Percentiles rank a stretch among this genome's conserved stretches.
These are phyloP conservation scores for Chlorella sorokiniana DNA, from an alignment of 139 green algal species.

Conservation along the genomic window DNA sequence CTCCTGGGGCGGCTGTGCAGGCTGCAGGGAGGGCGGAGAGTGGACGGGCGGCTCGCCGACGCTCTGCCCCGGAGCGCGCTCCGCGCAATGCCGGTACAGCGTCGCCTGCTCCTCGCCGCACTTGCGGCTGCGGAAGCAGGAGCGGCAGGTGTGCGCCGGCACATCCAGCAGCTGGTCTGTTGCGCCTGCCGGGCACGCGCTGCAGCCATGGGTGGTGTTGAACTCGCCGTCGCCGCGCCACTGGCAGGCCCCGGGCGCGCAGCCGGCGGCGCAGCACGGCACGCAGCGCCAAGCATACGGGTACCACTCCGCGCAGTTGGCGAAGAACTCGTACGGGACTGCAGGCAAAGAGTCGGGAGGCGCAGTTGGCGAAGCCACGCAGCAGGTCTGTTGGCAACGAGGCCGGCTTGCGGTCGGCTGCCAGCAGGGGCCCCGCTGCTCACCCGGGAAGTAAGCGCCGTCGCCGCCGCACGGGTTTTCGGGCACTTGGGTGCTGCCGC, in stretches of 20 bases:
- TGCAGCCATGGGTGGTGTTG: neutral
- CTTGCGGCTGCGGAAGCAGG: neutral
- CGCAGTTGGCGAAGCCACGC: too few species aligned
- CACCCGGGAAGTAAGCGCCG: neutral
- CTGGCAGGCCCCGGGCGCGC: neutral
- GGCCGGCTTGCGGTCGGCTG: too few species aligned
- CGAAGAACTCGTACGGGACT: neutral
- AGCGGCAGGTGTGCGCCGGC: neutral
- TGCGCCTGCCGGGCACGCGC: neutral
- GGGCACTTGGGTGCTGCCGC: neutral
- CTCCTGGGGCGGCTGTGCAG: too few species aligned
- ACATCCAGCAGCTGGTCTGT: neutral
- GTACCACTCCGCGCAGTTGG: conserved; percentile 11
- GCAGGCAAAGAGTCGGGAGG: neutral
- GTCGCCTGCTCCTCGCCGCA: neutral
- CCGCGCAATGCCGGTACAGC: too few species aligned
- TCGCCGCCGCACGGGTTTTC: neutral
- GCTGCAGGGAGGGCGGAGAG: too few species aligned
- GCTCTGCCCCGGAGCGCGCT: too few species aligned
- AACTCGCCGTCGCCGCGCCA: neutral
- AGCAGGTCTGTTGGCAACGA: too few species aligned
- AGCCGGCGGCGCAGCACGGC: neutral
- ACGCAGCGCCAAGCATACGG: neutral
- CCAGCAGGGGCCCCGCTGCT: too few species aligned
- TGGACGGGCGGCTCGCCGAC: too few species aligned